Base-by-base conservation (phyloP, 768 basidiomycete species). In the Pleurotus cornucopiae region DNA sequence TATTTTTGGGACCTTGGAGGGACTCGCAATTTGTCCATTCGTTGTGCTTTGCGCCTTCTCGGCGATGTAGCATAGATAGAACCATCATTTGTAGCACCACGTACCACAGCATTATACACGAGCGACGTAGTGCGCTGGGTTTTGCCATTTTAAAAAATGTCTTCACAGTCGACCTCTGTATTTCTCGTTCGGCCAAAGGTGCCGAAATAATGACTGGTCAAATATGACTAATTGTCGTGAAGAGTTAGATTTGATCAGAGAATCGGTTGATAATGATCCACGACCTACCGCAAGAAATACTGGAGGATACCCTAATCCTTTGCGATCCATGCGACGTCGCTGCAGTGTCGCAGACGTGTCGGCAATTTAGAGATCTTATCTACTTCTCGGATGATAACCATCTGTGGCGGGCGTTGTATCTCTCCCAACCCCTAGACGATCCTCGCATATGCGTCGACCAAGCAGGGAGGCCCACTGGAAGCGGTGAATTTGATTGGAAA, bases 401-500 rank as follows among this genome's bases (percentile, higher is more conserved):
- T 47, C 68, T 88, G 38, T 91, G 89, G 89, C 77, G 85, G 6
- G 69, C 67, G 6, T 73, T 90, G 4, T 91, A 89, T 66, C 82
- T 91, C 43, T 61, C 68, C 0, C 79, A 83, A 55, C 74, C 79
- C 0, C 75, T 88, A 55, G 89, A 90, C 57, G 86, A 90, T 61
- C 86, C 83, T 1, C 71, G 83, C 6, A 51, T 54, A n/a, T 78
- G 83, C 46, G 62, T 80, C 4, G 74, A 73, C 2, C 67, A 69
- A 9, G 61, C 65, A 18, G 75, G 75, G 3, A 46, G 23, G 1
- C 66, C 67, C 61, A 11, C 11, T 30, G 30, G 30, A 9, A 57
- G 58, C 16, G 60, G 26, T 3, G 18, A 67, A 2, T 64, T 83
- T 5, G 69, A 79, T 57, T 90, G 88, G 88, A 79, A 69, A 61